Evolutionary conservation across 2,329 filamentous ascomycete species (phyloP).

Genomic region (Fusarium temperatum): DNA sequence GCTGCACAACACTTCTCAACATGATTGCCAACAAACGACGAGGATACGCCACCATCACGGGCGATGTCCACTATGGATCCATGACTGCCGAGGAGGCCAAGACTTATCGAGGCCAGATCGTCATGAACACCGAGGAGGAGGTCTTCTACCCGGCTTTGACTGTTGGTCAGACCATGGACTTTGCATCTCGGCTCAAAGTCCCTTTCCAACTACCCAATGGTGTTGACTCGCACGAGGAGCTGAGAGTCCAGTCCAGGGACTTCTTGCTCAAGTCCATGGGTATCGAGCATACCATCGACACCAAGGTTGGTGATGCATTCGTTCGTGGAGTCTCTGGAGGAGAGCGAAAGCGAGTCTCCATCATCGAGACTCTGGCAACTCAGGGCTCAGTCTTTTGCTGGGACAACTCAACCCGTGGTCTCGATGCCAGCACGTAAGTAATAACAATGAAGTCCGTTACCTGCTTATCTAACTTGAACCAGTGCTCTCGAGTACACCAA

Average conservation of each 20-base stretch:
- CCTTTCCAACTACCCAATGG: conserved; percentile 59
- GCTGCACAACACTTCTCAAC: conserved; percentile 77
- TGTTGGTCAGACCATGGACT: conserved; percentile 75
- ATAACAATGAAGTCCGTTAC: rapidly evolving
- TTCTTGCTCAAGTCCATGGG: conserved; percentile 67
- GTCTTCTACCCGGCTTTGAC: conserved; percentile 73
- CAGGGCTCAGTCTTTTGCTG: conserved; percentile 69
- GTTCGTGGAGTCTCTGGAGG: conserved; percentile 74
- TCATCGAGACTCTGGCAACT: conserved; percentile 70
- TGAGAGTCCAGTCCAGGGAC: conserved; percentile 56
- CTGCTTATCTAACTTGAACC: not conserved
- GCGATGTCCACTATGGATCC: conserved; percentile 66
- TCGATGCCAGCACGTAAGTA: conserved; percentile 68
- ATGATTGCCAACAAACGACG: conserved; percentile 70
- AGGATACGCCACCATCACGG: conserved; percentile 66
- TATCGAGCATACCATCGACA: conserved; percentile 68
- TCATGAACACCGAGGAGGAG: conserved; percentile 78
- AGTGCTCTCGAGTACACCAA: conserved; percentile 68
- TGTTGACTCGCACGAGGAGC: conserved; percentile 53
- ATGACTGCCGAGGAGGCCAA: conserved; percentile 59
- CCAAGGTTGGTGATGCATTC: conserved; percentile 74
- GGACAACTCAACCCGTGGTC: conserved; percentile 73
- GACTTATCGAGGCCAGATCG: conserved; percentile 65
- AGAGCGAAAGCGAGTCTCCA: conserved; percentile 74
- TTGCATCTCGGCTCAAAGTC: conserved; percentile 70